Base-by-base conservation (phyloP, 2,329 filamentous ascomycete species). In the Fusarium pininemorale region DNA sequence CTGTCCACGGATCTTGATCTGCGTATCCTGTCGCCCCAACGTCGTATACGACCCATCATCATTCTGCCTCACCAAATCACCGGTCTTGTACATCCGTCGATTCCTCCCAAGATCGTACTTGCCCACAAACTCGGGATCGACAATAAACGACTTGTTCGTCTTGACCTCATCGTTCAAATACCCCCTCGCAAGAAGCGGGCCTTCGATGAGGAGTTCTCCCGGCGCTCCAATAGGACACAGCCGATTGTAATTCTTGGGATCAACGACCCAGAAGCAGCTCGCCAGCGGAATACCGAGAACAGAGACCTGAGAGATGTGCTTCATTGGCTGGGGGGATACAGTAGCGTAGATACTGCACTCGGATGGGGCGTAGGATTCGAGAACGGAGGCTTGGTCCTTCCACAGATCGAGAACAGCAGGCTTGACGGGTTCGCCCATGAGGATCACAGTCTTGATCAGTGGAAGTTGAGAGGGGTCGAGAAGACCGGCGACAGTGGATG, bases 1-100 rank as follows among this genome's bases (percentile, higher is more conserved):
- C 20, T 63, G 60, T 37, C 60, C 60, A 12, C 60, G 60, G 41
- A 58, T 58, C 39, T 63, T 63, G 26, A 63, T 57, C 35, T 63
- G 51, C 12, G 30, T 57, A 12, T 57, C 60, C 32, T 58, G 53
- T 24, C 60, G 60, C 4, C 60, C 60, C 5, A 63, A n/a, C 4
- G 53, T 58, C 20, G 60, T 58, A 16, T 63, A 63, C 2, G 60
- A 58, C 35, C 60, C 51, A 35, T 63, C 41, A 13, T 56, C 32
- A 24, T 63, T 63, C 32, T 63, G 60, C 32, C 42, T 55, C 42
- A 63, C 32, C n/a, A 63, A 44, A 44, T 63, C 60, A 24, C 60
- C 60, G 0, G 60, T 63, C 12, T 35, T 41, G 3, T 63, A 63
- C 60, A 63, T 63, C 11, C 60, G 60, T 2, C 60, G 7, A 22